Conservation (phyloP, 768 basidiomycete species). For the Leccinum sublutescens region DNA sequence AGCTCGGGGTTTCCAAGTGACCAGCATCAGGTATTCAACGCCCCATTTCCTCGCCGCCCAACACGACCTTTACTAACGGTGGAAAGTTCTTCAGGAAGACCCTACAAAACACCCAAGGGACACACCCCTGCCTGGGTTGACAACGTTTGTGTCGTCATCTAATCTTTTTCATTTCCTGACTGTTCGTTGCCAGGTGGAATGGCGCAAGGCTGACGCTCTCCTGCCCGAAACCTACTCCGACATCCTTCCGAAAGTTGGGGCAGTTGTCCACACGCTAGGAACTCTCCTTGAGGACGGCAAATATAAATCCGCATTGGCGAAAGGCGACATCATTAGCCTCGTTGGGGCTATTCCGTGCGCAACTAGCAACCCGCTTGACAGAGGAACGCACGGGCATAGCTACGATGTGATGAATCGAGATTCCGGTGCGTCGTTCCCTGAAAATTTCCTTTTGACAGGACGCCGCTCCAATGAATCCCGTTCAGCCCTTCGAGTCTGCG, state of each 20-base stretch:
- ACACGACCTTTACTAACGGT: neutral
- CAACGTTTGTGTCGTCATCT: conserved; percentile 46
- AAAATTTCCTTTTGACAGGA: conserved; percentile 2
- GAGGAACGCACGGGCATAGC: conserved; percentile 39
- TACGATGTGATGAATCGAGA: conserved; percentile 90
- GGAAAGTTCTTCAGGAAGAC: conserved; percentile 77
- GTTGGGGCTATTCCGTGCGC: conserved; percentile 46
- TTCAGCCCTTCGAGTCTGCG: conserved; percentile 71
- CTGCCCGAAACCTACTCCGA: conserved; percentile 69
- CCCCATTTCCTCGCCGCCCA: neutral
- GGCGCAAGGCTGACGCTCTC: conserved; percentile 84
- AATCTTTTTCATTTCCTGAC: conserved; percentile 9
- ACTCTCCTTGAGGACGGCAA: conserved; percentile 76
- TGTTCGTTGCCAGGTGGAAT: conserved; percentile 62
- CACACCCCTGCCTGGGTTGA: conserved; percentile 85
- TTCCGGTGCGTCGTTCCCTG: conserved; percentile 58
- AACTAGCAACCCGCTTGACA: conserved; percentile 59
- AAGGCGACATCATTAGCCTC: conserved; percentile 54
- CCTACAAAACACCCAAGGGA: conserved; percentile 86
- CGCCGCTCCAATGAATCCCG: conserved; percentile 8
- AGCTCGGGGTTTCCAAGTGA: conserved; percentile 79
- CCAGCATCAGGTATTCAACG: conserved; percentile 72
- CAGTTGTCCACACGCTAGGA: conserved; percentile 92
- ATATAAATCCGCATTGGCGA: conserved; percentile 76
- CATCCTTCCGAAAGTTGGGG: conserved; percentile 63